Conservation (phyloP, 2,329 filamentous ascomycete genomes). For the Diaporthe citri region DNA sequence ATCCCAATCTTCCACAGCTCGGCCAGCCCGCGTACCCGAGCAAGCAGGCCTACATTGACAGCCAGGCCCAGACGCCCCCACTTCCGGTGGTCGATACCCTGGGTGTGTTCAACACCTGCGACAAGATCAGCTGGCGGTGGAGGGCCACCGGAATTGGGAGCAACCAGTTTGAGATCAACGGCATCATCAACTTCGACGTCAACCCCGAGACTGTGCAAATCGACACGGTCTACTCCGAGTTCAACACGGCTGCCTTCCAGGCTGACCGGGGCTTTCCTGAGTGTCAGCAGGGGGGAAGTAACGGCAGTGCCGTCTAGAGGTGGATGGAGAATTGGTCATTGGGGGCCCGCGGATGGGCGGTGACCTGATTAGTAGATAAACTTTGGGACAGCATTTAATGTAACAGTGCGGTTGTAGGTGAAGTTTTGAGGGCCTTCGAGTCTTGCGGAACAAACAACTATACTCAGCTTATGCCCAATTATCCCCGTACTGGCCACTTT, state of each 20-base stretch:
- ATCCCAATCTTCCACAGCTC: background rate
- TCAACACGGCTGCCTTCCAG: slow-evolving; percentile 38
- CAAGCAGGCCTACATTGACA: slow-evolving; percentile 38
- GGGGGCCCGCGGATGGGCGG: background rate
- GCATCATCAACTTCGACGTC: slow-evolving; percentile 36
- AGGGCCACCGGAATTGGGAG: slow-evolving; percentile 38
- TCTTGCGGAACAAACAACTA: background rate
- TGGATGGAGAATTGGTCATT: background rate
- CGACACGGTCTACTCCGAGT: slow-evolving; percentile 38
- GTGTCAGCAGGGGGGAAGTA: background rate
- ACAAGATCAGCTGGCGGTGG: slow-evolving; percentile 40
- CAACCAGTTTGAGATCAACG: slow-evolving; percentile 33
- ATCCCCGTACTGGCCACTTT: background rate
- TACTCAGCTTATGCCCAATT: background rate
- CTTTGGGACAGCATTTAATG: background rate
- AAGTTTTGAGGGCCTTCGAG: background rate
- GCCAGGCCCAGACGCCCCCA: slow-evolving; percentile 37
- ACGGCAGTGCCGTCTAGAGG: background rate
- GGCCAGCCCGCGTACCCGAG: slow-evolving; percentile 39
- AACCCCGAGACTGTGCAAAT: slow-evolving; percentile 33
- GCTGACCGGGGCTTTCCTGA: slow-evolving; percentile 28
- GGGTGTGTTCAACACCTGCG: slow-evolving; percentile 31
- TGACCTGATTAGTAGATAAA: too few species aligned
- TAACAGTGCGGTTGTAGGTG: background rate
- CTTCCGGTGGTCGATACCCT: slow-evolving; percentile 33